Percentiles rank a stretch among this genome's conserved stretches.
Conservation (phyloP, 179 eudicot species). For the Silene noctiflora region DNA sequence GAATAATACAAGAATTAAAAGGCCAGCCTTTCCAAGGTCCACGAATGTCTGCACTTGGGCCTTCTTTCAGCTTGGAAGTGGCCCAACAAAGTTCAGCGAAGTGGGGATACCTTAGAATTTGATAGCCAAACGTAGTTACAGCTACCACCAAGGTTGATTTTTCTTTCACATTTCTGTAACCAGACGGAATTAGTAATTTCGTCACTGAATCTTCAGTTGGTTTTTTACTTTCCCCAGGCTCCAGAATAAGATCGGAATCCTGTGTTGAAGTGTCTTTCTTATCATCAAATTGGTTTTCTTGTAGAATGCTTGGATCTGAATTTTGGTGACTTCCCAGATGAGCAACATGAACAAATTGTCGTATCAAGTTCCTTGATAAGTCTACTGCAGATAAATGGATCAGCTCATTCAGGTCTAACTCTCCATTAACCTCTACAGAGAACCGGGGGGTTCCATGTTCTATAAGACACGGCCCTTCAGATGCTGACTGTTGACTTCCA, state of each 20-base stretch:
- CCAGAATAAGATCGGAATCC: conserved; percentile 29
- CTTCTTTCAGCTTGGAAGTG: conserved; percentile 87
- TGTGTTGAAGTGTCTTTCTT: conserved; percentile 22
- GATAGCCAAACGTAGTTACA: conserved; percentile 69
- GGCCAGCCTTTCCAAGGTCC: conserved; percentile 99
- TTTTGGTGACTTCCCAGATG: conserved; percentile 44
- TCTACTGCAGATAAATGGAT: conserved; percentile 51
- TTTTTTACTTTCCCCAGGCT: conserved; percentile 26
- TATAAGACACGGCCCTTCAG: conserved; percentile 34
- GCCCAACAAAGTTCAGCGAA: conserved; percentile 98
- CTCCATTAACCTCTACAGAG: conserved; percentile 54
- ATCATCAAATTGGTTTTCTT: conserved; percentile 29
- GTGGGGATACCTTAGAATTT: conserved; percentile 82
- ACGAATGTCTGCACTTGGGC: conserved; percentile 59
- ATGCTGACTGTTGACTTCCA: conserved; percentile 32
- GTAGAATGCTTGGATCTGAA: conserved; percentile 23
- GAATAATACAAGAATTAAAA: conserved; percentile 80
- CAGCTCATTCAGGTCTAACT: conserved; percentile 47
- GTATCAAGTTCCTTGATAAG: conserved; percentile 55
- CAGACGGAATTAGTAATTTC: conserved; percentile 24
- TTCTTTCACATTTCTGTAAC: conserved; percentile 46
- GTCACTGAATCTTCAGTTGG: conserved; percentile 28
- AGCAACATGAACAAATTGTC: conserved; percentile 64
- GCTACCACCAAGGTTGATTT: conserved; percentile 60
- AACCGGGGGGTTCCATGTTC: conserved; percentile 50